Conservation (phyloP, 257 asterid species). For the Solanum lycopersicoides region DNA sequence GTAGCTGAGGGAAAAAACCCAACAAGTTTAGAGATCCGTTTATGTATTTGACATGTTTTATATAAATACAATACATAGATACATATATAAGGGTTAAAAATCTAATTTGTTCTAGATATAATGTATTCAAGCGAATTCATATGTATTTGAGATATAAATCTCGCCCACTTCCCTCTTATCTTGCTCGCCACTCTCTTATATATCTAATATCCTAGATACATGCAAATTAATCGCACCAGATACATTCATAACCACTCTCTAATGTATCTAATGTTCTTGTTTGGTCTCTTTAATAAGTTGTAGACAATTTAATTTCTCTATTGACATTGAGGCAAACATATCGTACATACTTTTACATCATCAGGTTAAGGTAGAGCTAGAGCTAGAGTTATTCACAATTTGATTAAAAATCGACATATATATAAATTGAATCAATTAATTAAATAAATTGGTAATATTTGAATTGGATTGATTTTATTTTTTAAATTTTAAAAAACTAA, state of each 20-base stretch:
- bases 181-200: too few species aligned
- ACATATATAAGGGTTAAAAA: too few species aligned
- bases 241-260: too few species aligned
- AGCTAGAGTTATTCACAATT: neutral
- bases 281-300: neutral
- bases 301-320: neutral
- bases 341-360: neutral
- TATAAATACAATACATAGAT: too few species aligned
- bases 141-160: too few species aligned
- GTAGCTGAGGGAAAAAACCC: too few species aligned
- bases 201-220: neutral
- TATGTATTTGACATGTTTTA: too few species aligned
- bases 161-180: accelerated
- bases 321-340: neutral
- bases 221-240: too few species aligned
- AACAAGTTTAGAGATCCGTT: too few species aligned
- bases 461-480: neutral
- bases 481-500: too few species aligned
- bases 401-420: neutral
- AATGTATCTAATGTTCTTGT: neutral
- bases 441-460: neutral
- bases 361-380: neutral
- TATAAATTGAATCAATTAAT: neutral
- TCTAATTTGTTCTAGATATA: too few species aligned
- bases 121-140: accelerated